These are phyloP conservation scores for Suillus bovinus DNA, from an alignment of 768 basidiomycete genomes.

Conservation along the genomic window DNA sequence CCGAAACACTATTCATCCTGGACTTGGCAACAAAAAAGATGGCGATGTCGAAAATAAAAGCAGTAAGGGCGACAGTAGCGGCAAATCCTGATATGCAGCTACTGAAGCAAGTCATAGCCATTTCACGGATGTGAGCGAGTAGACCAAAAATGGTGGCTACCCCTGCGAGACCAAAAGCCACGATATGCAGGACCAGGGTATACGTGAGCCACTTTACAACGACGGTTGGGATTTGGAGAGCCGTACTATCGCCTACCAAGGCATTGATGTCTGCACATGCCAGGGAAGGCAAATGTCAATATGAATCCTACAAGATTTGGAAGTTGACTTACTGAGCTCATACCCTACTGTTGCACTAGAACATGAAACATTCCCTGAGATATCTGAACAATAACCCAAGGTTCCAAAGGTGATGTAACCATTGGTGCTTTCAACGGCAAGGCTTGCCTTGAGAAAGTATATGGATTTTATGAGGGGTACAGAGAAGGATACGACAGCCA, in stretches of 20 bases:
- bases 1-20: conserved; percentile 70
- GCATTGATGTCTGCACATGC: conserved; percentile 68
- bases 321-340: conserved; percentile 66
- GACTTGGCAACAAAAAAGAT: conserved; percentile 89
- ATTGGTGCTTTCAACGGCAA: conserved; percentile 44
- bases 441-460: conserved; percentile 81
- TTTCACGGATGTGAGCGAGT: conserved; percentile 84
- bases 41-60: conserved; percentile 91
- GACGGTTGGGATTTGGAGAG: conserved; percentile 75
- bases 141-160: conserved; percentile 79
- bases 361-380: conserved; percentile 62
- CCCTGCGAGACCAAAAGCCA: conserved; percentile 76
- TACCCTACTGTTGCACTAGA: conserved; percentile 85
- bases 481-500: conserved; percentile 87
- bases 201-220: conserved; percentile 96
- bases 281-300: background rate
- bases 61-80: conserved; percentile 74
- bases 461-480: conserved; percentile 89
- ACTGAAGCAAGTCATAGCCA: conserved; percentile 83
- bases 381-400: conserved; percentile 80
- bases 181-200: conserved; percentile 86
- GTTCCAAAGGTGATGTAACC: conserved; percentile 85
- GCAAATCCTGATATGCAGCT: conserved; percentile 81
- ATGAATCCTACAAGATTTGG: conserved; percentile 6
- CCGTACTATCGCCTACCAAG: conserved; percentile 67